Percentiles rank a stretch among this genome's conserved stretches.
Evolutionary conservation across 78 protist genomes (phyloP).

Genomic region (Creolimax fragrantissima): DNA sequence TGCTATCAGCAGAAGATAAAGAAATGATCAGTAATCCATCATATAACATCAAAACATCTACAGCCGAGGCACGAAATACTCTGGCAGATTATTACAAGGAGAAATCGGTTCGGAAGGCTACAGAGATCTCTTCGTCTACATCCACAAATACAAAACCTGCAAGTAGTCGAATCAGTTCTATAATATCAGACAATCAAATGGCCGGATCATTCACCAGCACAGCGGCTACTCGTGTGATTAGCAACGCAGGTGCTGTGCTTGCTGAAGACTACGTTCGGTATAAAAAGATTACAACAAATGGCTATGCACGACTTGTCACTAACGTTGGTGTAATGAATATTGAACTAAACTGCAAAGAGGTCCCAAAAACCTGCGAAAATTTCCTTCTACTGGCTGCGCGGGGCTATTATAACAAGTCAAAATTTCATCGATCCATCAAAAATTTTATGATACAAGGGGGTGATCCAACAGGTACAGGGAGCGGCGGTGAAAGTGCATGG

Average conservation of each 20-base stretch:
- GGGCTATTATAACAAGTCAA: constrained; percentile 51
- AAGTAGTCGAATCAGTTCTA: not conserved
- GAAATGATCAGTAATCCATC: not conserved
- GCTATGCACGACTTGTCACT: constrained; percentile 51
- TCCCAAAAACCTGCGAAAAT: constrained; percentile 74
- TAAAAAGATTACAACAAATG: constrained; percentile 37
- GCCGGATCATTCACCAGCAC: constrained; percentile 22
- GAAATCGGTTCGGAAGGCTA: not conserved
- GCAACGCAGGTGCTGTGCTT: not conserved
- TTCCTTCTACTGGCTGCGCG: constrained; percentile 37
- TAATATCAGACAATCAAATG: not conserved
- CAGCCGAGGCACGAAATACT: not conserved
- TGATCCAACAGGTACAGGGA: constrained; percentile 72
- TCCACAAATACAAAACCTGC: not conserved
- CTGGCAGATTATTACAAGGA: not conserved
- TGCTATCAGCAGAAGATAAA: not conserved
- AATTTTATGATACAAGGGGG: constrained; percentile 74
- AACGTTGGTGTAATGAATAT: constrained; percentile 59
- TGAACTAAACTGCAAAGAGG: constrained; percentile 58
- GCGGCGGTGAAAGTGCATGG: constrained; percentile 71
- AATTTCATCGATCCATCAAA: constrained; percentile 69
- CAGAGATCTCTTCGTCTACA: not conserved
- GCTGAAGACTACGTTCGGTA: not conserved
- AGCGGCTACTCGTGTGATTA: not conserved
- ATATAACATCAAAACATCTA: not conserved